Conservation (phyloP, 106 monocot species). For the Ottelia alismoides region DNA sequence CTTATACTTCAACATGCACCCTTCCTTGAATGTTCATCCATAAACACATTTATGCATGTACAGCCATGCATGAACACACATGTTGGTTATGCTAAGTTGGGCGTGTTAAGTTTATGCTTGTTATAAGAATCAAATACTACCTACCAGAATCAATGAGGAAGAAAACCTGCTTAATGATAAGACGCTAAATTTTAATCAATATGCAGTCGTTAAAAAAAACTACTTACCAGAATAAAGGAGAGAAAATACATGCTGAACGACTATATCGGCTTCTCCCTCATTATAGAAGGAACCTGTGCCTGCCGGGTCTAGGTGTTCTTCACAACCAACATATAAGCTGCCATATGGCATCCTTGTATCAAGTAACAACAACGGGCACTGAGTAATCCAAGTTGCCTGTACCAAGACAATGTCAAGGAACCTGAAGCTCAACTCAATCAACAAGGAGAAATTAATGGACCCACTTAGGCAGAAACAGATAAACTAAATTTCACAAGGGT, state of each 20-base stretch:
- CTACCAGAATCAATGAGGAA: not conserved
- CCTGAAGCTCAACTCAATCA: no score
- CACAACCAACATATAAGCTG: conserved; percentile 74
- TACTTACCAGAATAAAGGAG: conserved; percentile 75
- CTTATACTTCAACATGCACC: no score
- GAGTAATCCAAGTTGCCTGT: conserved; percentile 75
- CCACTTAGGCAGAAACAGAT: no score
- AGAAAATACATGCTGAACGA: conserved; percentile 77
- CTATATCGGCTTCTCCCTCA: conserved; percentile 94
- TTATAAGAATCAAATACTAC: no score
- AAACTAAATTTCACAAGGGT: no score
- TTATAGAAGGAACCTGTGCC: conserved; percentile 96
- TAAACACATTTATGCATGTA: no score
- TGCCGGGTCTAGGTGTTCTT: conserved; percentile 85
- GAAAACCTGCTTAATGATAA: not conserved
- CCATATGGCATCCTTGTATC: conserved; percentile 95
- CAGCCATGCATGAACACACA: no score
- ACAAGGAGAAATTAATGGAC: no score
- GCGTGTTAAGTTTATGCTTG: no score
- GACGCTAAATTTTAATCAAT: not conserved
- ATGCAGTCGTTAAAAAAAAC: not conserved
- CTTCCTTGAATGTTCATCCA: no score
- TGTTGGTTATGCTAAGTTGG: no score
- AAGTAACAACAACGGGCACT: conserved; percentile 75
- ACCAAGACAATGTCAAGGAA: no score